Base-by-base conservation (phyloP, 1,139 yeast genomes). In the Kodamaea sp. region DNA sequence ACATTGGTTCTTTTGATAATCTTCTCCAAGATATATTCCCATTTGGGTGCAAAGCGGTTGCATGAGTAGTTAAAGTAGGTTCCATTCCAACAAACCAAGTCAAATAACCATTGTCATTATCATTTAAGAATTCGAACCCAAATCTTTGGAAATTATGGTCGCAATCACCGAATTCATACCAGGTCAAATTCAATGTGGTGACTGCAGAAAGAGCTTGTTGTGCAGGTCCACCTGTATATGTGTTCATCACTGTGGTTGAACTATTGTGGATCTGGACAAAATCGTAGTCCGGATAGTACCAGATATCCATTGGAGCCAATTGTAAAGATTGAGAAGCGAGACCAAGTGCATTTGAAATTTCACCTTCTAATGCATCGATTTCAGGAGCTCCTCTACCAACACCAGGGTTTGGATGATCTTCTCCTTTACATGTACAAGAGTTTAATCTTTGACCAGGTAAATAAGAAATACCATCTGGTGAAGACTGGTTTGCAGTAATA, bases 401-500 rank as follows among this genome's bases (percentile, higher is more conserved):
- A 2, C 65, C 65, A 2, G 47, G 44, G 41, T 58, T 60, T 6
- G 65, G 65, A 34, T 60, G 65, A 31, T 50, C 55, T 34, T 44
- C 57, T 2, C 64, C 64, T 4, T 35, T 36, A 43, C 65, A 60
- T 5, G 61, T 55, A 45, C 65, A 60, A n/a, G 47, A 31, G 55
- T 70, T 78, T 43, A 87, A 67, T 42, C 75, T 73, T 64, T 86
- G 95, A 23, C 96, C 96, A 1, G 88, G 87, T 31, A 87, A 65
- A 53, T 76, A 83, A 8, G 87, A 81, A 36, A 86, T 74, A 32
- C 96, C 96, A 62, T 86, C 95, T 1, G 84, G 71, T 0, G 88
- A 75, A 9, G 89, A 81, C 63, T 87, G 95, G 57, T 87, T 87
- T n/a, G 95, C 83, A 7, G 95, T 85, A 45, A 86, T 86, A 46